phyloP scores from a whole-genome alignment of 2,329 filamentous ascomycete genomes.

The Diaporthe sp. region DNA sequence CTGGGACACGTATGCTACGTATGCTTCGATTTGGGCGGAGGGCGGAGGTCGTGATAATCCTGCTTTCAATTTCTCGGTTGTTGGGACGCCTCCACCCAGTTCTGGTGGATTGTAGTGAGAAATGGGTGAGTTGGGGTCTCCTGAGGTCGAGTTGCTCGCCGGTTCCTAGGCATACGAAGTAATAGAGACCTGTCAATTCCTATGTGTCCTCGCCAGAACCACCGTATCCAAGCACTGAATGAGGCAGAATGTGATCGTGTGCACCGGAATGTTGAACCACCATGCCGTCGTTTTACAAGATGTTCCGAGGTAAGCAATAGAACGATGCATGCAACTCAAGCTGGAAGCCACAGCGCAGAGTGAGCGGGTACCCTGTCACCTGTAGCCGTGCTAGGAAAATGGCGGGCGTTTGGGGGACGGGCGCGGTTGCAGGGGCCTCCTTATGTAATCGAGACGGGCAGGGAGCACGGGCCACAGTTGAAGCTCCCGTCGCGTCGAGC shows the following conservation, averaged over 20 bases:
- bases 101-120: slow-evolving; percentile 5
- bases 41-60: slow-evolving; percentile 22
- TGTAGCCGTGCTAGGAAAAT: not conserved
- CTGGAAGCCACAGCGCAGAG: no score
- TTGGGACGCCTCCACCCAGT: not conserved
- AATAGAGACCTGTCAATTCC: not conserved
- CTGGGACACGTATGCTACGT: slow-evolving; percentile 24
- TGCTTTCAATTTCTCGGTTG: slow-evolving; percentile 16
- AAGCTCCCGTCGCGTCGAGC: slow-evolving; percentile 31
- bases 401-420: not conserved
- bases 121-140: not conserved
- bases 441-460: not conserved
- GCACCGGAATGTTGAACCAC: not conserved
- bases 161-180: not conserved
- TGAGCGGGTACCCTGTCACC: no score
- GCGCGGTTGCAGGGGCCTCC: no score
- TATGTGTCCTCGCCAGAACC: not conserved
- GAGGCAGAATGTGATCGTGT: not conserved
- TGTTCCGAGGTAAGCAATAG: not conserved
- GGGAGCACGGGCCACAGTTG: slow-evolving; percentile 4
- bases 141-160: no score
- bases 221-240: not conserved
- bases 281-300: no score
- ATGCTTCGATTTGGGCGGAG: slow-evolving; percentile 27
- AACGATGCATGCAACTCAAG: not conserved